These are phyloP conservation scores for Rhodamnia argentea DNA, from an alignment of 345 rosid genomes.

Conservation along the genomic window DNA sequence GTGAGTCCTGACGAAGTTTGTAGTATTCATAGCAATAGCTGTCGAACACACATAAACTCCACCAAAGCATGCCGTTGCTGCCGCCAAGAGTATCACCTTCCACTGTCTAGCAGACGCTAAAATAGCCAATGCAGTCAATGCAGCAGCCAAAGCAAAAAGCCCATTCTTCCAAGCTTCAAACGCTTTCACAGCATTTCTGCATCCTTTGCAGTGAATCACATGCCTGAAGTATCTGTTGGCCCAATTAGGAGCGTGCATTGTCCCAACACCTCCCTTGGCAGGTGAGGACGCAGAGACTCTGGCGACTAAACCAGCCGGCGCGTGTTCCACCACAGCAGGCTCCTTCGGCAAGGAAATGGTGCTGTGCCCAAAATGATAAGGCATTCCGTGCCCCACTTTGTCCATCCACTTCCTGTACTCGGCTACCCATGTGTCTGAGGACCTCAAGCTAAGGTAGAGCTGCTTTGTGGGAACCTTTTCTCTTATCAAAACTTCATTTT, in stretches of 20 bases:
- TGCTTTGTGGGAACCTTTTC: constrained; percentile 84
- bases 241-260: constrained; percentile 76
- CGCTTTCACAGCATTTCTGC: constrained; percentile 46
- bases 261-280: constrained; percentile 69
- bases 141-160: constrained; percentile 34
- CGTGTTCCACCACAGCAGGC: constrained; percentile 84
- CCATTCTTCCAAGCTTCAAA: constrained; percentile 53
- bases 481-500: constrained; percentile 66
- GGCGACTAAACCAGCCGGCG: constrained; percentile 82
- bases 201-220: constrained; percentile 78
- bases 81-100: constrained; percentile 48
- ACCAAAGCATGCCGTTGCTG: constrained; percentile 47
- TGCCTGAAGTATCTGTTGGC: constrained; percentile 79
- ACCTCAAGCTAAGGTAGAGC: constrained; percentile 59
- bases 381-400: constrained; percentile 97
- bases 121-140: constrained; percentile 48
- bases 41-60: constrained; percentile 55
- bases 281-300: constrained; percentile 61
- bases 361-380: constrained; percentile 77
- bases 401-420: constrained; percentile 99
- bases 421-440: constrained; percentile 85
- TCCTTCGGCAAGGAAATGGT: constrained; percentile 53
- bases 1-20: constrained; percentile 81
- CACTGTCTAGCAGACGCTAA: constrained; percentile 60
- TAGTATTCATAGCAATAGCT: constrained; percentile 60